Evolutionary conservation across 2,329 filamentous ascomycete species (phyloP).

Genomic region (Zasmidium cellare): DNA sequence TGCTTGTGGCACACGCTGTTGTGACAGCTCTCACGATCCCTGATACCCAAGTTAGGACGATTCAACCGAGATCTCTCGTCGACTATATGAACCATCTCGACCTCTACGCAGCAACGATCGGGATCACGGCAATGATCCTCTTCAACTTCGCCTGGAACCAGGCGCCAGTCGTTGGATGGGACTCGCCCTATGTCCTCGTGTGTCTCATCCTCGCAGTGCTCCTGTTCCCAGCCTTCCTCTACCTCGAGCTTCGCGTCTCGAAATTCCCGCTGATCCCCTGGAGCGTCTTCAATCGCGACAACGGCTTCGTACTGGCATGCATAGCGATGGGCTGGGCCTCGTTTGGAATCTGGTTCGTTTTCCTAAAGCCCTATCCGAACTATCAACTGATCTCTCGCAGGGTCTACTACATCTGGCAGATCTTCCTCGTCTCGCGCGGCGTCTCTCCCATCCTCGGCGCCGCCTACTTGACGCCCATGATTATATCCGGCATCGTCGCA

Average conservation of each 20-base stretch:
- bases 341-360: slow-evolving; percentile 19
- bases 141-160: slow-evolving; percentile 71
- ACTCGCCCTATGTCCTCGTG: slow-evolving; percentile 55
- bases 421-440: slow-evolving; percentile 46
- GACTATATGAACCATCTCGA: slow-evolving; percentile 50
- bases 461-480: slow-evolving; percentile 47
- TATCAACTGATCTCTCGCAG: slow-evolving; percentile 10
- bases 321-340: slow-evolving; percentile 42
- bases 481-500: slow-evolving; percentile 46
- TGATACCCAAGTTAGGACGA: slow-evolving; percentile 11
- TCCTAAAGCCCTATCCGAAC: not conserved
- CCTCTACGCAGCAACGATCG: not conserved
- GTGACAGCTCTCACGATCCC: slow-evolving; percentile 45
- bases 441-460: slow-evolving; percentile 45
- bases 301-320: slow-evolving; percentile 57
- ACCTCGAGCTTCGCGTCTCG: slow-evolving; percentile 49
- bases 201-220: slow-evolving; percentile 59
- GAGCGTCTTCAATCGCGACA: slow-evolving; percentile 48
- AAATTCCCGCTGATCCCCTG: slow-evolving; percentile 60
- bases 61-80: slow-evolving; percentile 41
- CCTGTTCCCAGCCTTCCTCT: slow-evolving; percentile 57
- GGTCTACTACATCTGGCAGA: slow-evolving; percentile 41
- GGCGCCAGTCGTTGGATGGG: slow-evolving; percentile 61
- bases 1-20: slow-evolving; percentile 39
- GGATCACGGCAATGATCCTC: slow-evolving; percentile 56